Evolutionary conservation across 129 eudicot species (phyloP).

Genomic region (Silybum marianum): DNA sequence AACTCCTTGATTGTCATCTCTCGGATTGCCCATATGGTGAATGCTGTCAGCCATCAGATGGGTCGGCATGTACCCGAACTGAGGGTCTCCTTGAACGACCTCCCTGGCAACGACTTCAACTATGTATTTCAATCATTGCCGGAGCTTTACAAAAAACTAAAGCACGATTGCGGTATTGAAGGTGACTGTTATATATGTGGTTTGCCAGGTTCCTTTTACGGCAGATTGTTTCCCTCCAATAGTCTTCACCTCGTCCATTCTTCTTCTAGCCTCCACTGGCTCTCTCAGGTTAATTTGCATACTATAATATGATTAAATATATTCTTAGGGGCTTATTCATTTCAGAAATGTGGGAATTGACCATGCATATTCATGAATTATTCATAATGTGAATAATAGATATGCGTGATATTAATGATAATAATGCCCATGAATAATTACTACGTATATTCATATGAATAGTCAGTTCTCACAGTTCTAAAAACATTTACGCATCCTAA

Average conservation of each 20-base stretch:
- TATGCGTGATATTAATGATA: not conserved
- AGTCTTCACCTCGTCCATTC: constrained; percentile 55
- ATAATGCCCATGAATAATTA: not conserved
- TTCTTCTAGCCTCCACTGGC: constrained; percentile 48
- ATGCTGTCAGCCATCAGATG: not conserved
- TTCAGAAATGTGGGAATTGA: not conserved
- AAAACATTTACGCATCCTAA: not conserved
- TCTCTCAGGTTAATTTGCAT: constrained; percentile 33
- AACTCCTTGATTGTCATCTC: constrained; percentile 43
- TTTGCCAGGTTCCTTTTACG: constrained; percentile 49
- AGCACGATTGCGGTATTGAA: constrained; percentile 33
- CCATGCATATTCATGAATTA: not conserved
- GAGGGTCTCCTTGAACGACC: constrained; percentile 44
- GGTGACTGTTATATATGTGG: constrained; percentile 27
- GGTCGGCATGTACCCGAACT: constrained; percentile 40
- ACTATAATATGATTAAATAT: not conserved
- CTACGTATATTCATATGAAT: not conserved
- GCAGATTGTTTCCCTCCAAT: constrained; percentile 39
- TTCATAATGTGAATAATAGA: not conserved
- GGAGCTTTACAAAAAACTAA: constrained; percentile 24
- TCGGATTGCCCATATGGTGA: constrained; percentile 32
- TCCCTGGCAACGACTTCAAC: constrained; percentile 51
- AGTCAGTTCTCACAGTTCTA: not conserved
- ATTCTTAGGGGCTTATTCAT: not conserved
- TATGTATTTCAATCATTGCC: constrained; percentile 34